These are phyloP conservation scores for Corynespora cassiicola DNA, from an alignment of 2,329 filamentous ascomycete genomes.

Conservation along the genomic window DNA sequence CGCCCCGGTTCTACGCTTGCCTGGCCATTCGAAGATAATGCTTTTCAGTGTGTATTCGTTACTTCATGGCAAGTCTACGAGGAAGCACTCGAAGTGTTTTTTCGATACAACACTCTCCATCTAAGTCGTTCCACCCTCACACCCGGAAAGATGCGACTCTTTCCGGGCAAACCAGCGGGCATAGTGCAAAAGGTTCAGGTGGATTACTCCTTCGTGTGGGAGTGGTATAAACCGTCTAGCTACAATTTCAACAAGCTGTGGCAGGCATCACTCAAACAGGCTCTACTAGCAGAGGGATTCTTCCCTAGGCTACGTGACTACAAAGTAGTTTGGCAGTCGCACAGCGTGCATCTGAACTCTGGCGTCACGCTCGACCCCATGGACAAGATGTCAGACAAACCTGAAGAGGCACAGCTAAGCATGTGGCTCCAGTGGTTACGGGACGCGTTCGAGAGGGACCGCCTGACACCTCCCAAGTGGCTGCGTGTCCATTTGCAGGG, in stretches of 20 bases:
- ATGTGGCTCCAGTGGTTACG: slow-evolving; percentile 17
- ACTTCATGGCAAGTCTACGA: slow-evolving; percentile 22
- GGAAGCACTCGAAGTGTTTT: slow-evolving; percentile 24
- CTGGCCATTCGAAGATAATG: slow-evolving; percentile 1
- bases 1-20: not conserved
- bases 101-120: slow-evolving; percentile 19
- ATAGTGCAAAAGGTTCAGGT: slow-evolving; percentile 11
- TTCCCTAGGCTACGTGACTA: slow-evolving; percentile 21
- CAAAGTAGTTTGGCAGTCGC: slow-evolving; percentile 9
- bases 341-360: not conserved
- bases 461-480: slow-evolving; percentile 14
- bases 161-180: slow-evolving; percentile 16
- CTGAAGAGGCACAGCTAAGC: slow-evolving; percentile 3
- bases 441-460: slow-evolving; percentile 5
- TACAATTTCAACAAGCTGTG: slow-evolving; percentile 1
- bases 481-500: slow-evolving; percentile 10
- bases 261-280: slow-evolving; percentile 16
- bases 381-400: not conserved
- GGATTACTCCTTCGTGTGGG: not conserved
- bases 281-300: slow-evolving; percentile 9
- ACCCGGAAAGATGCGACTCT: slow-evolving; percentile 14
- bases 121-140: not conserved
- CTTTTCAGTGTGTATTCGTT: slow-evolving; percentile 18
- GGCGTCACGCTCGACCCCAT: not conserved
- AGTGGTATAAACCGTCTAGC: not conserved